These are phyloP conservation scores for Stagonosporopsis cucurbitacearum DNA, from an alignment of 2,329 filamentous ascomycete species.

Conservation along the genomic window DNA sequence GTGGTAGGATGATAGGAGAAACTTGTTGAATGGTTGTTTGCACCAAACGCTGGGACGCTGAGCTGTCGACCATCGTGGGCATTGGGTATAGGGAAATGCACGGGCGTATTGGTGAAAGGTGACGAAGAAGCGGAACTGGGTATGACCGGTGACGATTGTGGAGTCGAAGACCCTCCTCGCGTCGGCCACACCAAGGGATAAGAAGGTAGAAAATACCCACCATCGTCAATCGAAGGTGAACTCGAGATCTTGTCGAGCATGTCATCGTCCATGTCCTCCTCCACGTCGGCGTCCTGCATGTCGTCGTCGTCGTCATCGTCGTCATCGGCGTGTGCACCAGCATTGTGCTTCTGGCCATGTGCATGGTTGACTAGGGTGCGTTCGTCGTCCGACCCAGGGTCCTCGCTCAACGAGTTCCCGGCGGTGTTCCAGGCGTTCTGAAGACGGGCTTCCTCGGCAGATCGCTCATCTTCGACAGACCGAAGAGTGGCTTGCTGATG, in stretches of 20 bases:
- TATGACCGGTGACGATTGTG: conserved; percentile 38
- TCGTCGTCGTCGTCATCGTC: conserved; percentile 54
- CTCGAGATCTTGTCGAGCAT: conserved; percentile 99
- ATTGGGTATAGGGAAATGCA: conserved; percentile 51
- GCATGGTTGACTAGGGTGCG: conserved; percentile 31
- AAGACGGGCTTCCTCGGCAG: conserved; percentile 73
- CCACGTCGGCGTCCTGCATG: conserved; percentile 68
- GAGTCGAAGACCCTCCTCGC: conserved; percentile 53
- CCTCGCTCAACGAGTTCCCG: conserved; percentile 47
- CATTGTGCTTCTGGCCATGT: conserved; percentile 42
- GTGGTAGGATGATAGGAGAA: conserved; percentile 43
- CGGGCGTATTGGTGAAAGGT: conserved; percentile 52
- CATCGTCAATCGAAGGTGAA: conserved; percentile 98
- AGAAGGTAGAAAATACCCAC: conserved; percentile 71
- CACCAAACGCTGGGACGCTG: conserved; percentile 40
- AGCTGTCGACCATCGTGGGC: conserved; percentile 30
- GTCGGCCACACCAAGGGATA: conserved; percentile 47
- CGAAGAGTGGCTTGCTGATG: conserved; percentile 87
- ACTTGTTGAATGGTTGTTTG: conserved; percentile 31
- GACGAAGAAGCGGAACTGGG: conserved; percentile 49
- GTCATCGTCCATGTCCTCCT: conserved; percentile 83
- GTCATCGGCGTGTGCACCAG: conserved; percentile 43
- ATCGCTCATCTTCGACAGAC: conserved; percentile 75
- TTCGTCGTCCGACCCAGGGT: conserved; percentile 68
- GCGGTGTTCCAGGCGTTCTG: conserved; percentile 60